Percentiles rank a stretch among this genome's conserved stretches.
These are phyloP conservation scores for Rhizophagus clarus DNA, from an alignment of 192 early-diverging fungal species.

Conservation along the genomic window DNA sequence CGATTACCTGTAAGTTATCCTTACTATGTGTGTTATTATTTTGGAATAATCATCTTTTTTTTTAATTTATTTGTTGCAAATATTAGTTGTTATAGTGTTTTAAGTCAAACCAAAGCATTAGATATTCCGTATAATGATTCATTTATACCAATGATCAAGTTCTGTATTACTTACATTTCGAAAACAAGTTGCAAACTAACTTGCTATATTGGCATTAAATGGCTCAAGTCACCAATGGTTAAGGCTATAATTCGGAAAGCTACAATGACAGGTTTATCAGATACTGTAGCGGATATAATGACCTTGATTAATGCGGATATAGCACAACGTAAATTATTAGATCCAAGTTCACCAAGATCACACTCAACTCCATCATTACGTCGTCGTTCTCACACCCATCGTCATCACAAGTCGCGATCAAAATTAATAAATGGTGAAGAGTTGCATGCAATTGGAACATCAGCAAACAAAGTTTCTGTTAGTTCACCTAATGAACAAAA, in stretches of 20 bases:
- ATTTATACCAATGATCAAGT: slow-evolving; percentile 62
- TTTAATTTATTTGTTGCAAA: background rate
- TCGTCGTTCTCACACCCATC: slow-evolving; percentile 10
- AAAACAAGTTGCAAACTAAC: slow-evolving; percentile 54
- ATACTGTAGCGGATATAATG: slow-evolving; percentile 48
- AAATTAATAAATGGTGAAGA: slow-evolving; percentile 34
- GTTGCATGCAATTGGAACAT: slow-evolving; percentile 3
- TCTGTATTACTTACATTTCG: slow-evolving; percentile 67
- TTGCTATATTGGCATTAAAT: slow-evolving; percentile 61
- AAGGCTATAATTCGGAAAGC: slow-evolving; percentile 67
- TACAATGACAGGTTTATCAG: slow-evolving; percentile 59
- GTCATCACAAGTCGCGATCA: background rate
- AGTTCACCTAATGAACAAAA: background rate
- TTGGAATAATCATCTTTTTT: background rate
- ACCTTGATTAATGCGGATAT: slow-evolving; percentile 51
- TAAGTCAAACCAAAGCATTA: slow-evolving; percentile 50
- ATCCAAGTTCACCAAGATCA: background rate
- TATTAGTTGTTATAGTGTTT: slow-evolving; percentile 47
- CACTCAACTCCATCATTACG: background rate
- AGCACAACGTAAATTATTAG: slow-evolving; percentile 10
- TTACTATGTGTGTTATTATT: slow-evolving; percentile 31
- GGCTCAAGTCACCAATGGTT: slow-evolving; percentile 69
- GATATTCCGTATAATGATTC: slow-evolving; percentile 70
- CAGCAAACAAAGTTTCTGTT: background rate
- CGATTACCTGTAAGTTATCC: slow-evolving; percentile 59